Evolutionary conservation across 208 protist species (phyloP).

Genomic region (Tritrichomonas musculus): DNA sequence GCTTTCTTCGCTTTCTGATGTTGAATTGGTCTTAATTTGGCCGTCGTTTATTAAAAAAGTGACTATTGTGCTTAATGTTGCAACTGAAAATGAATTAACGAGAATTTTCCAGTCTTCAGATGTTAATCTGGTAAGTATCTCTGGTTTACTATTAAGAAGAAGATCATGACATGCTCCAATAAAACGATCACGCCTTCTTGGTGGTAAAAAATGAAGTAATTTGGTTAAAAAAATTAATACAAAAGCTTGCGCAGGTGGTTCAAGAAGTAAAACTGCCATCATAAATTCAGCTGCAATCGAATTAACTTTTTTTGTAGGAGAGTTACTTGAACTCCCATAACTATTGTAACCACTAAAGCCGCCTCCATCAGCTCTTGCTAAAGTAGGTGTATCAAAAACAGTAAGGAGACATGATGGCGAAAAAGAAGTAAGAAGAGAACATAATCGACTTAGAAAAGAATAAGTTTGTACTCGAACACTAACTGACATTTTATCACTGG

Average conservation of each 20-base stretch:
- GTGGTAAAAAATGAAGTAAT: background rate
- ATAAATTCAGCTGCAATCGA: too few relatives aligned
- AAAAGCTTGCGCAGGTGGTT: background rate
- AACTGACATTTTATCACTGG: too few relatives aligned
- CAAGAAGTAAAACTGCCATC: background rate
- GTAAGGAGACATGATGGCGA: too few relatives aligned
- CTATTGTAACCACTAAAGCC: too few relatives aligned
- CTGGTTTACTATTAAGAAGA: background rate
- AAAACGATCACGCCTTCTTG: background rate
- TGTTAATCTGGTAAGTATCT: background rate
- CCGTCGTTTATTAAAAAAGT: background rate
- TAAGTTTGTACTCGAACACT: too few relatives aligned
- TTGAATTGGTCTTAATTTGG: background rate
- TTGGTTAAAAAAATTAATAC: background rate
- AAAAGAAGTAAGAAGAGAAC: too few relatives aligned
- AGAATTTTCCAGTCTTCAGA: background rate
- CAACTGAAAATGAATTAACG: background rate
- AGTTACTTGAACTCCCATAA: too few relatives aligned
- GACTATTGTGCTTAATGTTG: background rate
- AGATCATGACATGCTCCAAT: background rate
- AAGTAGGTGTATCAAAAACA: too few relatives aligned
- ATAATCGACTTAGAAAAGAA: too few relatives aligned
- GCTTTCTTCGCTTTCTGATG: background rate
- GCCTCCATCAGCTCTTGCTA: too few relatives aligned
- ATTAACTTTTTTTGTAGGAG: too few relatives aligned